Base-by-base conservation (phyloP, 1,284 basidiomycete species). In the Sporisorium scitamineum region DNA sequence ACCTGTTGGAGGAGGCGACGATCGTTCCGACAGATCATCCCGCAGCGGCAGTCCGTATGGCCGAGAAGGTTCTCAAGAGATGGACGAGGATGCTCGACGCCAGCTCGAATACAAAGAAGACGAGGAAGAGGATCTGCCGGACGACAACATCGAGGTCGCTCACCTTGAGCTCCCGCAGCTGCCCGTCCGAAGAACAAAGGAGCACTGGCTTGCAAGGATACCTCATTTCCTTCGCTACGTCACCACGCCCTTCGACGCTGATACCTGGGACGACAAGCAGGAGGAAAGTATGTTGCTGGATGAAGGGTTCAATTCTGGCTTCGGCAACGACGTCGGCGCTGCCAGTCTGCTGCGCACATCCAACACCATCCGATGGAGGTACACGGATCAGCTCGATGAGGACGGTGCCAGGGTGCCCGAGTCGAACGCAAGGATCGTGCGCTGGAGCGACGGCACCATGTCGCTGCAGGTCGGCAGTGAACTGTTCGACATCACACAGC, bases 291-390 rank as follows among this genome's bases (percentile, higher is more conserved):
- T 65, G 54, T 44, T 76, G 16, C 54, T 61, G 18, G 70, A 69
- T 22, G 71, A 65, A 58, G 91, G 90, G 71, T 91, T 92, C 90
- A 57, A 70, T 39, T 57, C 66, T 26, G 54, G 64, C n/a, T 69
- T 76, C 42, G 70, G 67, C 9, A 88, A 90, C 51, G 79, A 81
- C 53, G 58, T 76, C 37, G 79, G 76, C 32, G 71, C 80, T 31
- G 67, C 78, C 1, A 80, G 77, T 58, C 52, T 83, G 42, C 52
- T 95, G 55, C 92, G 92, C 79, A 93, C 94, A 11, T 93, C 94
- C 87, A 95, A 95, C 85, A 94, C 94, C 2, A 88, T 96, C 32
- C 90, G 94, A 50, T 96, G 94, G 94, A 89, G 92, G 67, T 96
- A 94, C 93, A 88, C 88, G 10, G 91, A 92, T 81, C 90, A 74